phyloP scores from a whole-genome alignment of 2,329 filamentous ascomycete genomes.

The Talaromyces atroroseus region DNA sequence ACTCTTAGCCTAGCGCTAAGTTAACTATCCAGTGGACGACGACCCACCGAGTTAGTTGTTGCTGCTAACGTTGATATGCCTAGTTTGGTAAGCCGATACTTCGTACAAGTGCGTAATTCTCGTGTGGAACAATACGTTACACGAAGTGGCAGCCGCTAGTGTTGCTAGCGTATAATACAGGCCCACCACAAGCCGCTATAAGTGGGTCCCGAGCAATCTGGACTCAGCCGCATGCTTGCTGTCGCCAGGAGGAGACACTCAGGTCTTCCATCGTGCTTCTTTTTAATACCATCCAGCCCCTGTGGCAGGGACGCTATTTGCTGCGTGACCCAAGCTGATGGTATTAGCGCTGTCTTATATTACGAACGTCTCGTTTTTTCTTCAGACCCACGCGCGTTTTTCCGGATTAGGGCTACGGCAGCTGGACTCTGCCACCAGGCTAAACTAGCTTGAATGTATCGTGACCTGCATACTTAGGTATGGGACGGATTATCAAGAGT shows the following conservation, averaged over 20 bases:
- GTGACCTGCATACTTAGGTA: neutral
- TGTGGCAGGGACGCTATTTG: neutral
- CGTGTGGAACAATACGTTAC: neutral
- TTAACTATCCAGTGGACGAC: too few relatives aligned
- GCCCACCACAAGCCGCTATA: conserved; percentile 2
- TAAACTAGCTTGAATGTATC: neutral
- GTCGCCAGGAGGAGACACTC: neutral
- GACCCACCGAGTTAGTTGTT: neutral
- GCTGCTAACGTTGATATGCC: neutral
- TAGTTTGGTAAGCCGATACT: neutral
- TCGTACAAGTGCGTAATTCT: too few relatives aligned
- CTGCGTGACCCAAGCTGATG: conserved; percentile 4
- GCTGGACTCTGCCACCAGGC: neutral
- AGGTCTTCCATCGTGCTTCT: conserved; percentile 10
- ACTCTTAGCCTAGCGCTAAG: neutral
- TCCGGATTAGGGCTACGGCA: neutral
- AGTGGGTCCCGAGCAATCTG: conserved; percentile 7
- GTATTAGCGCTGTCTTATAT: conserved; percentile 1
- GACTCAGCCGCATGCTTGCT: conserved; percentile 11
- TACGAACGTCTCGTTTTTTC: neutral
- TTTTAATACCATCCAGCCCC: conserved; percentile 9
- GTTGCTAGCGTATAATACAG: neutral
- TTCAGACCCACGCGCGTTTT: conserved; percentile 3
- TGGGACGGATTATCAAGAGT: conserved; percentile 6
- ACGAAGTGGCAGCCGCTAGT: neutral